A percentile compares a stretch with the other conserved stretches of the same genome.
These are phyloP conservation scores for Mucor racemosus DNA, from an alignment of 371 early-diverging fungal genomes.

Conservation along the genomic window DNA sequence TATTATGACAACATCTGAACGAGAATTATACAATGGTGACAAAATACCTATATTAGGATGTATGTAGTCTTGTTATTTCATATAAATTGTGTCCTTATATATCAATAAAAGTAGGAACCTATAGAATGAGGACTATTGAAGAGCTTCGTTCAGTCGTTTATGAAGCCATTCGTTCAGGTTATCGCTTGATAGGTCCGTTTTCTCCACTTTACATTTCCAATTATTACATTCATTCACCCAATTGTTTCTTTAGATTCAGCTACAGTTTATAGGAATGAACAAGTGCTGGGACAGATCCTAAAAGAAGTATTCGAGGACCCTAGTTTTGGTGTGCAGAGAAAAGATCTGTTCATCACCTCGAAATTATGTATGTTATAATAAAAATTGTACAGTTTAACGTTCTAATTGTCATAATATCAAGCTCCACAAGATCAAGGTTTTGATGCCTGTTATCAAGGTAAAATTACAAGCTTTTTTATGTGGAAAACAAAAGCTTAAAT, in stretches of 20 bases:
- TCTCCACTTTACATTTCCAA: not conserved
- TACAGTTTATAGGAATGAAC: constrained; percentile 87
- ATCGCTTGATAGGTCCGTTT: constrained; percentile 70
- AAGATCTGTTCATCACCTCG: constrained; percentile 92
- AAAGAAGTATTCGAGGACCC: constrained; percentile 62
- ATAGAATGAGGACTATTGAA: constrained; percentile 61
- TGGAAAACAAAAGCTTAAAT: too few species aligned
- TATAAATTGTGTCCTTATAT: not conserved
- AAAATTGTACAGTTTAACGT: not conserved
- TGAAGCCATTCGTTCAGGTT: constrained; percentile 66
- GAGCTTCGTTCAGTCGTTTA: constrained; percentile 51
- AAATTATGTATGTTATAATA: constrained; percentile 73
- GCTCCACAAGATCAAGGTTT: constrained; percentile 86
- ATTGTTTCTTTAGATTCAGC: constrained; percentile 62
- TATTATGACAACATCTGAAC: constrained; percentile 3
- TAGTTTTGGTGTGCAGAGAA: constrained; percentile 63
- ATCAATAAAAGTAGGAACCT: constrained; percentile 69
- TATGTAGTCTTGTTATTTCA: not conserved
- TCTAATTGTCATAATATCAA: constrained; percentile 10
- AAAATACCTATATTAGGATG: constrained; percentile 26
- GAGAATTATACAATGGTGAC: constrained; percentile 13
- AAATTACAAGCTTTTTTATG: too few species aligned
- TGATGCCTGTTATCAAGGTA: constrained; percentile 65
- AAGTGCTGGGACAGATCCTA: constrained; percentile 73
- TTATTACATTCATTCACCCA: not conserved